Conservation (phyloP, 78 protist genomes). For the Salpingoeca rosetta region DNA sequence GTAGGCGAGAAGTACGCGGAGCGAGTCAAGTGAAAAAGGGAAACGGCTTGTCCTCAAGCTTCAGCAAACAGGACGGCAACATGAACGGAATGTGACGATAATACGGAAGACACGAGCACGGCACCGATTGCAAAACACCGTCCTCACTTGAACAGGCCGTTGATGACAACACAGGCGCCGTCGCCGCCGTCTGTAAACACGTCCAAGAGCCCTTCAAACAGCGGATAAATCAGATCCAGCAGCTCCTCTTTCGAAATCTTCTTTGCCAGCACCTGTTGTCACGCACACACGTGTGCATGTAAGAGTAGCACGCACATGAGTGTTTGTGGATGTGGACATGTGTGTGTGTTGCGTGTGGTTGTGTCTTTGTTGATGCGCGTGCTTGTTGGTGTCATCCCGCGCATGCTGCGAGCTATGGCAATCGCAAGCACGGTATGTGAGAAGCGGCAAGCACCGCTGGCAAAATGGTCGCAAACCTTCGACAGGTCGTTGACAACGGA, state of each 20-base stretch:
- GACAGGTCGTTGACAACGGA: constrained; percentile 34
- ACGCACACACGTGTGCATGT: too few relatives aligned
- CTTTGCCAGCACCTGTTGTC: constrained; percentile 7
- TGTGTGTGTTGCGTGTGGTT: too few relatives aligned
- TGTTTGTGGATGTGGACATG: too few relatives aligned
- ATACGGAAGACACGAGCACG: not conserved
- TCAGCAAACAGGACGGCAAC: too few relatives aligned
- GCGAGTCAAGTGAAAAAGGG: too few relatives aligned
- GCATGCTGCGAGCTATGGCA: too few relatives aligned
- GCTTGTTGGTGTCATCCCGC: too few relatives aligned
- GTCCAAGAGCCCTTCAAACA: constrained; percentile 45
- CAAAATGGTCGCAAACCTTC: not conserved
- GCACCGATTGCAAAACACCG: not conserved
- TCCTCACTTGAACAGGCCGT: constrained; percentile 42
- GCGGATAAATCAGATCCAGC: constrained; percentile 31
- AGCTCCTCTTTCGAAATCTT: constrained; percentile 27
- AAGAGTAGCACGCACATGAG: too few relatives aligned
- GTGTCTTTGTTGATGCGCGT: too few relatives aligned
- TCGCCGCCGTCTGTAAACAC: constrained; percentile 13
- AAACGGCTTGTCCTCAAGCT: too few relatives aligned
- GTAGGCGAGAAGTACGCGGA: too few relatives aligned
- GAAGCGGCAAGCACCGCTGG: not conserved
- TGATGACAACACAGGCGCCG: constrained; percentile 56
- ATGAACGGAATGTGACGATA: not conserved
- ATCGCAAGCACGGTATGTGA: not conserved